Conservation (phyloP, 1,139 yeast genomes). For the Meyerozyma smithsonii region DNA sequence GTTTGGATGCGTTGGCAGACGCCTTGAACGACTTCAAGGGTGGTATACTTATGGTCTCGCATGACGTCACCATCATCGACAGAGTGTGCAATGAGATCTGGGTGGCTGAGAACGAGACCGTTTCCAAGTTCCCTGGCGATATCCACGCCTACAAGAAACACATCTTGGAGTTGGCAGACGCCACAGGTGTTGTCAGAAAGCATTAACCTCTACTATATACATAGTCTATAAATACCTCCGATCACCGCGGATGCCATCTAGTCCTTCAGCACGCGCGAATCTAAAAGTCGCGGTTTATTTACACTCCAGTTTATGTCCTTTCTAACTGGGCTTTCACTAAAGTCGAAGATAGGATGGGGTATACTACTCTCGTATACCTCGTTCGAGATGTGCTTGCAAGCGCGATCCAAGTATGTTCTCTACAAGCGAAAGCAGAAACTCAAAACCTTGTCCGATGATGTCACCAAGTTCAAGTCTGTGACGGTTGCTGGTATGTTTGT, state of each 20-base stretch:
- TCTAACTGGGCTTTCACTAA: constrained; percentile 14
- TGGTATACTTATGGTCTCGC: constrained; percentile 96
- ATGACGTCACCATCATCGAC: constrained; percentile 88
- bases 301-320: neutral
- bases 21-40: constrained; percentile 87
- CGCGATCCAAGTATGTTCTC: constrained; percentile 54
- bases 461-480: constrained; percentile 41
- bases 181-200: constrained; percentile 81
- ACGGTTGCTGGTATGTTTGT: constrained; percentile 76
- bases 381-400: constrained; percentile 59
- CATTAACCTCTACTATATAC: constrained; percentile 40
- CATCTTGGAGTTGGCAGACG: constrained; percentile 71
- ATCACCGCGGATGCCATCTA: neutral
- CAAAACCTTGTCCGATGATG: constrained; percentile 15
- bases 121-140: constrained; percentile 73
- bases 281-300: neutral
- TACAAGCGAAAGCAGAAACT: constrained; percentile 43
- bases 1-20: constrained; percentile 90
- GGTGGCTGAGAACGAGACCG: constrained; percentile 87
- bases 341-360: constrained; percentile 46
- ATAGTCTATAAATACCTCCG: neutral
- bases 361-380: constrained; percentile 60
- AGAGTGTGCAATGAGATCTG: constrained; percentile 89
- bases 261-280: neutral
- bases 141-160: constrained; percentile 88